Evolutionary conservation across 2,329 filamentous ascomycete species (phyloP).

Genomic region (Cladorrhinum sp.): DNA sequence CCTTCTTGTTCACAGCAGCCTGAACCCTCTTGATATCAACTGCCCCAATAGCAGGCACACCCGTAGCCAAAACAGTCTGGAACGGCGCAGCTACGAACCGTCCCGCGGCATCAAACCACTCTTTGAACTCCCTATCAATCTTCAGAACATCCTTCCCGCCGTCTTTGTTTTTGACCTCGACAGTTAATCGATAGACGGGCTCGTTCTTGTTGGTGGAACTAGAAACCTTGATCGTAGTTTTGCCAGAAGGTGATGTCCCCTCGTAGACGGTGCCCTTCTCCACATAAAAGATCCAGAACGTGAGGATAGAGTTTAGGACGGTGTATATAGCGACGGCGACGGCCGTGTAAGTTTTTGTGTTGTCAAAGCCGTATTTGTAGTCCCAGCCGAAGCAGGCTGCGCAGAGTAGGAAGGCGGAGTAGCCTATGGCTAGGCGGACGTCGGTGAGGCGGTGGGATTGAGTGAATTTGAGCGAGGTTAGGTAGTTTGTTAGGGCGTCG

Average conservation of each 20-base stretch:
- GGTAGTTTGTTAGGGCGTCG: conserved; percentile 90
- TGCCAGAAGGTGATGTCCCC: conserved; percentile 63
- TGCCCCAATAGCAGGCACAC: conserved; percentile 62
- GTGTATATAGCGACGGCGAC: conserved; percentile 78
- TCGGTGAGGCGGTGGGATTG: conserved; percentile 81
- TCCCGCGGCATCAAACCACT: conserved; percentile 73
- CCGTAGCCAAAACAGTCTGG: conserved; percentile 72
- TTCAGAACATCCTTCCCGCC: conserved; percentile 46
- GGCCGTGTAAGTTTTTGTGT: conserved; percentile 76
- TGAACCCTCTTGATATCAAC: conserved; percentile 60
- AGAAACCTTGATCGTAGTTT: conserved; percentile 61
- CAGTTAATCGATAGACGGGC: conserved; percentile 73
- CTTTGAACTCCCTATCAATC: conserved; percentile 63
- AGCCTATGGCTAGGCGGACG: conserved; percentile 79
- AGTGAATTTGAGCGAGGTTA: conserved; percentile 80
- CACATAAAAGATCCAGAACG: conserved; percentile 78
- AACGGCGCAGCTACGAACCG: conserved; percentile 73
- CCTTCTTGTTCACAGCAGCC: conserved; percentile 32
- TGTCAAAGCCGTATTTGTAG: conserved; percentile 86
- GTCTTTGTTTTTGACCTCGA: conserved; percentile 46
- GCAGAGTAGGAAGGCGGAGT: conserved; percentile 74
- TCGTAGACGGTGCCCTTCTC: conserved; percentile 82
- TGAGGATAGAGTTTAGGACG: conserved; percentile 71
- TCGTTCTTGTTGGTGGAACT: conserved; percentile 73
- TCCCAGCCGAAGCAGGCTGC: conserved; percentile 86